Evolutionary conservation across 345 rosid genomes (phyloP), one percentile per base, ranked within the genome.

Genomic region (Rhizophora apiculata): DNA sequence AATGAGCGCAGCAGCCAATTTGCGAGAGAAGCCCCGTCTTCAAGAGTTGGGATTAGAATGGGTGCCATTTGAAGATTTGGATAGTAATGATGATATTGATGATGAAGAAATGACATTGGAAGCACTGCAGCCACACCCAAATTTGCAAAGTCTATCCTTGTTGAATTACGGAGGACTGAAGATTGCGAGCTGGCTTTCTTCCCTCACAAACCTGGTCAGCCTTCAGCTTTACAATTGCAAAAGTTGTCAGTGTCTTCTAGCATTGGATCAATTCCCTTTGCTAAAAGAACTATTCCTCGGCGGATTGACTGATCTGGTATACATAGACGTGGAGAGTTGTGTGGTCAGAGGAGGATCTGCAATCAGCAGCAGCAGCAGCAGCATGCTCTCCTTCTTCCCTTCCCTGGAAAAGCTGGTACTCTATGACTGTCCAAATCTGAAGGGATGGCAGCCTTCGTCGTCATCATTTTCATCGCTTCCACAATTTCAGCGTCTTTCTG

Each of bases 71-170:
- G 63, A 63, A 16, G 55, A 34, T 34, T 34, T 5, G 19, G 55
- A n/a, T n/a, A 19, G 8, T 32, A n/a, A 3, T 20, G 37, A 46
- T 29, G 60, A 11, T 55, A 24, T 26, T 15, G 20, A 21, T 1
- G 48, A 10, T 6, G 11, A 67, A 18, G 72, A 74, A 34, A 2
- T 24, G 16, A 5, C 49, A 11, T 20, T 74, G 65, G 69, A 63
- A 60, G 54, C 7, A 15, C 72, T 74, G 24, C 69, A 51, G 7
- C 72, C 76, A 36, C 71, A 61, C 30, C 21, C 62, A 11, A 67
- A 73, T 62, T 32, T 73, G 37, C 37, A 52, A 34, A 21, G 52
- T 30, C 43, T 73, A 10, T 26, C 29, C 32, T 43, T 73, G 52
- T 30, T 22, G 13, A 54, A 67, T 11, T 73, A 60, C 30, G 24